Evolutionary conservation across 2,329 filamentous ascomycete species (phyloP), one percentile per base, ranked within the genome.

Genomic region (Fusarium pilosicola): DNA sequence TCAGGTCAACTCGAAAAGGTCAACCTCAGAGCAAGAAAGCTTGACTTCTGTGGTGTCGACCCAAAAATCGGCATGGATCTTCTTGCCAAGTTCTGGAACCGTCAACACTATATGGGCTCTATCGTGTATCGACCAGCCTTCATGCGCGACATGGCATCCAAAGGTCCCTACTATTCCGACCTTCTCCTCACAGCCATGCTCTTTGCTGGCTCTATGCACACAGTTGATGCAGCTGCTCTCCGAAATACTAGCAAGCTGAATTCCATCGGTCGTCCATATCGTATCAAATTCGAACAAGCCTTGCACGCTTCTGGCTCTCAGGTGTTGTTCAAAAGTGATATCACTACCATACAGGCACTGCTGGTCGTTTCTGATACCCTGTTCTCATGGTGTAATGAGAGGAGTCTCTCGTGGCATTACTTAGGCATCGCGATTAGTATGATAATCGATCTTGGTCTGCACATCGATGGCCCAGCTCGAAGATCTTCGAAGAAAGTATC

Each of bases 141-240:
- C 52, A 88, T 87, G 85, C 76, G 85, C 5, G 84, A 86, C 72
- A 86, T 88, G 87, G 87, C 87, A 52, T 84, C 84, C 51, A 79
- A 82, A 11, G 89, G 89, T 0, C 86, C 86, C 0, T 89, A 89
- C 75, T 90, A 88, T 68, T 89, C 88, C 1, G 86, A 88, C 51
- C 80, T 88, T 4, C 81, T 90, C 3, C 80, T 90, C 6, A 89
- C 89, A 70, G 87, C 88, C 2, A 86, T 90, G 2, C 83, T 86
- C 58, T 85, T 11, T 82, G 83, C 60, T 71, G 86, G 62, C 0
- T 71, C 68, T 1, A 62, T 49, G 11, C 45, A 71, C 7, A 62
- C 68, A 11, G 20, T n/a, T 8, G 39, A 67, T 1, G 7, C 26
- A 6, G 36, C 39, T 1, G 24, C 45, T 39, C 55, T 49, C 11